Evolutionary conservation across 352 stramenopile species (phyloP).

Genomic region (Pythium pyrilobum): DNA sequence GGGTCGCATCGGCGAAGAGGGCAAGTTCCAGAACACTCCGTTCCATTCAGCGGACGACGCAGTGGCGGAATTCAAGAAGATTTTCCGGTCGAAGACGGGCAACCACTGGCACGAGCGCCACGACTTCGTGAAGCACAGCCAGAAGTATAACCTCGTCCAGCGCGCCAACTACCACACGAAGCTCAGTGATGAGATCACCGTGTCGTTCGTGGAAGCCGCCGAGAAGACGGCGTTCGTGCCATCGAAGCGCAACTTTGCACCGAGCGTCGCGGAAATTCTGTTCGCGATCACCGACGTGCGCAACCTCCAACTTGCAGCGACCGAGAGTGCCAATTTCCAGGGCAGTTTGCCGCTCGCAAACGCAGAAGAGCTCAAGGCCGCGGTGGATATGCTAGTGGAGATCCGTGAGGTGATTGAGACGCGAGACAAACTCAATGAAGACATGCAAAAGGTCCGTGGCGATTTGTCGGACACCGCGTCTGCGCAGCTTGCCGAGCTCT

Average conservation of each 20-base stretch:
- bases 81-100: constrained; percentile 71
- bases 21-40: constrained; percentile 77
- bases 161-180: constrained; percentile 51
- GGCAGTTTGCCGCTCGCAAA: constrained; percentile 57
- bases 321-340: constrained; percentile 40
- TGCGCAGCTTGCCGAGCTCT: constrained; percentile 35
- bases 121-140: constrained; percentile 49
- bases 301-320: constrained; percentile 61
- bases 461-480: constrained; percentile 42
- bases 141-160: constrained; percentile 76
- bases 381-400: constrained; percentile 38
- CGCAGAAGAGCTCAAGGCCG: constrained; percentile 41
- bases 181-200: constrained; percentile 47
- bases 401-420: constrained; percentile 48
- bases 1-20: constrained; percentile 63
- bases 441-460: constrained; percentile 39
- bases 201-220: constrained; percentile 40
- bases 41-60: constrained; percentile 50
- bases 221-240: constrained; percentile 26
- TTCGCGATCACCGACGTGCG: constrained; percentile 66
- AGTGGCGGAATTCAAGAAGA: constrained; percentile 74
- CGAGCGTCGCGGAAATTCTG: constrained; percentile 45
- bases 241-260: constrained; percentile 28
- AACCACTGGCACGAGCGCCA: constrained; percentile 53
- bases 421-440: constrained; percentile 41